These are phyloP conservation scores for Hansenula lynferdii DNA, from an alignment of 1,139 yeast species.

Conservation along the genomic window DNA sequence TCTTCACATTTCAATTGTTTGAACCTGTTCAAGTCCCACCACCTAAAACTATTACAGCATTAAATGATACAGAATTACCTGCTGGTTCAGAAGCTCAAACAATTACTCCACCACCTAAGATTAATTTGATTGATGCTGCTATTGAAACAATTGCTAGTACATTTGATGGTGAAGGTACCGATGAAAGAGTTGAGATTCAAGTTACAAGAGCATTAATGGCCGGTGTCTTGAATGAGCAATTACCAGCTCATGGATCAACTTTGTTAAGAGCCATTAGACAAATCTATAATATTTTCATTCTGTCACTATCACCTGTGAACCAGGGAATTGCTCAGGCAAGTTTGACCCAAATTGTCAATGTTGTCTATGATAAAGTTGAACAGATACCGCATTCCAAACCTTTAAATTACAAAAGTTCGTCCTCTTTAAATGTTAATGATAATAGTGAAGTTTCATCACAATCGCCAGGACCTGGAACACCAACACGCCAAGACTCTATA, in stretches of 20 bases:
- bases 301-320: conserved; percentile 74
- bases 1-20: conserved; percentile 58
- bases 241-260: conserved; percentile 90
- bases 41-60: conserved; percentile 31
- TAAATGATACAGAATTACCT: conserved; percentile 23
- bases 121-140: conserved; percentile 73
- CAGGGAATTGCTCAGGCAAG: conserved; percentile 97
- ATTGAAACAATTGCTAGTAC: conserved; percentile 82
- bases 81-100: conserved; percentile 26
- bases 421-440: conserved; percentile 4
- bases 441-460: conserved; percentile 1
- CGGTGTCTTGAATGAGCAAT: conserved; percentile 71
- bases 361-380: conserved; percentile 74
- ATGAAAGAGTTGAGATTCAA: conserved; percentile 83
- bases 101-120: conserved; percentile 48
- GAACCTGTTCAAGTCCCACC: conserved; percentile 41
- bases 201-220: conserved; percentile 89
- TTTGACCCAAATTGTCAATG: conserved; percentile 82
- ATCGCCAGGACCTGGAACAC: conserved; percentile 5
- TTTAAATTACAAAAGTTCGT: conserved; percentile 6
- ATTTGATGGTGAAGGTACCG: conserved; percentile 90
- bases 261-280: conserved; percentile 88
- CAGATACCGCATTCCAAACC: conserved; percentile 19
- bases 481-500: conserved; percentile 3
- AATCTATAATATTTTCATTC: conserved; percentile 85